Evolutionary conservation across 345 rosid species (phyloP).

Genomic region (Atalantia buxifolia): DNA sequence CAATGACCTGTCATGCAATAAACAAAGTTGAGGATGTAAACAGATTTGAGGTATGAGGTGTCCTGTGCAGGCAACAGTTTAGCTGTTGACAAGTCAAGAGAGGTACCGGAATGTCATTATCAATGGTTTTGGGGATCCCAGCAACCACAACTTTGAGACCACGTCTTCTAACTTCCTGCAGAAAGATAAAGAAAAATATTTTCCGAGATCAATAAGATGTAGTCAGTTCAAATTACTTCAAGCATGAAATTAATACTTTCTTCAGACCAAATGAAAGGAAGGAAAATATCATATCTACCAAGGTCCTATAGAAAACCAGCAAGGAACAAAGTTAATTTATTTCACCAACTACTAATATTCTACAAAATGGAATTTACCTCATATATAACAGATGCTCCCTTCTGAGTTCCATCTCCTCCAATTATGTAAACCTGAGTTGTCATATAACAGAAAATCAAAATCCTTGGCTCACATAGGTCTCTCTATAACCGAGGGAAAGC

Average conservation of each 20-base stretch:
- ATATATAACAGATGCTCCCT: slow-evolving; percentile 77
- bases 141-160: slow-evolving; percentile 85
- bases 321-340: neutral
- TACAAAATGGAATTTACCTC: slow-evolving; percentile 44
- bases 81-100: neutral
- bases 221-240: neutral
- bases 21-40: neutral
- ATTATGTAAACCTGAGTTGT: slow-evolving; percentile 67
- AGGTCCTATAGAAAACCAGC: neutral
- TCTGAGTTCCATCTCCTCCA: slow-evolving; percentile 93
- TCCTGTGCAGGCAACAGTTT: neutral
- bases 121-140: slow-evolving; percentile 89
- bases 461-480: neutral
- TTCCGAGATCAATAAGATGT: neutral
- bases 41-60: neutral
- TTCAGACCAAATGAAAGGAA: neutral
- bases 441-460: neutral
- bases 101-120: slow-evolving; percentile 79
- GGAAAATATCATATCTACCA: neutral
- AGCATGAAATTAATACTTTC: neutral
- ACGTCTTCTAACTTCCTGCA: slow-evolving; percentile 71
- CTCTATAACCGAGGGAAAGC: slow-evolving; percentile 5
- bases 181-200: neutral
- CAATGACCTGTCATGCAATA: slow-evolving; percentile 46
- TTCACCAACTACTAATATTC: neutral